These are phyloP conservation scores for Tagetes erecta DNA, from an alignment of 129 eudicot species.

Conservation along the genomic window DNA sequence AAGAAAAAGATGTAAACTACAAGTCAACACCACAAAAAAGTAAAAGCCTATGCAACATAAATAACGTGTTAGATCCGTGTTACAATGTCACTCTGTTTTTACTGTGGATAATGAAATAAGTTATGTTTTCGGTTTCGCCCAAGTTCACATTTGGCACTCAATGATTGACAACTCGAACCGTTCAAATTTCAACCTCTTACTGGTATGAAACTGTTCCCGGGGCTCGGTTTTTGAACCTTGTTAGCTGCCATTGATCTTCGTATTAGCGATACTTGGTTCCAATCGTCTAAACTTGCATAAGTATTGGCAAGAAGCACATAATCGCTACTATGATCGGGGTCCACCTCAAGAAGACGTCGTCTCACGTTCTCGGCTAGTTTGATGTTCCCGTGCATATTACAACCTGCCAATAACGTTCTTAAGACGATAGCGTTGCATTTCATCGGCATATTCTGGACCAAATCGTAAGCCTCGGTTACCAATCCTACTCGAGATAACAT, in stretches of 20 bases:
- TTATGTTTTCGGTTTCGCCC: neutral
- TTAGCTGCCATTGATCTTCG: conserved; percentile 39
- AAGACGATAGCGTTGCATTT: conserved; percentile 51
- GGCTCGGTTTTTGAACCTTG: conserved; percentile 44
- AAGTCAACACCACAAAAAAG: neutral
- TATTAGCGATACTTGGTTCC: conserved; percentile 44
- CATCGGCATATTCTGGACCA: conserved; percentile 45
- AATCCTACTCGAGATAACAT: conserved; percentile 53
- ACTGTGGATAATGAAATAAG: conserved; percentile 7
- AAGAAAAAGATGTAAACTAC: conserved; percentile 51
- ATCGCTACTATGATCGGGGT: conserved; percentile 56
- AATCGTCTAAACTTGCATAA: conserved; percentile 51
- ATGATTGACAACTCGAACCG: neutral
- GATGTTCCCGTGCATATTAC: conserved; percentile 40
- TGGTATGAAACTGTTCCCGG: conserved; percentile 48
- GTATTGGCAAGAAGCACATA: conserved; percentile 53
- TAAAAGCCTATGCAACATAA: conserved; percentile 20
- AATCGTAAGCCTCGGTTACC: conserved; percentile 45
- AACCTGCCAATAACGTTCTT: conserved; percentile 56
- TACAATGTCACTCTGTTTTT: neutral
- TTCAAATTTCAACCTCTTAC: neutral
- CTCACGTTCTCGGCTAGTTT: conserved; percentile 48
- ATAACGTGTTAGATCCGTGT: neutral
- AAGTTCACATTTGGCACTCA: neutral
- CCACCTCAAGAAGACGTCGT: conserved; percentile 44